Evolutionary conservation across 345 rosid species (phyloP).

Genomic region (Salix koriyanagi): DNA sequence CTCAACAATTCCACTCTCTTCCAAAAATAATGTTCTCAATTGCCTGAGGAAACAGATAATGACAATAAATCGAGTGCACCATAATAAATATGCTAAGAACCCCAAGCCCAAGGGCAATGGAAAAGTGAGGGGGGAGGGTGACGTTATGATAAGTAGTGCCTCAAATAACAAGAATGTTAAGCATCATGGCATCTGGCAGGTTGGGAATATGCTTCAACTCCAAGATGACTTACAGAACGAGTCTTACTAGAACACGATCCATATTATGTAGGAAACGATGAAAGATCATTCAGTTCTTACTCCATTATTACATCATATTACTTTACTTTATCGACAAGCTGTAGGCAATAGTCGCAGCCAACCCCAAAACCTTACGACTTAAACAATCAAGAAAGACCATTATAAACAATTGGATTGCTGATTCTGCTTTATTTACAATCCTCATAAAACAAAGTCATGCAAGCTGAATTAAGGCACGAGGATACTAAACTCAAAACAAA

Average conservation of each 20-base stretch:
- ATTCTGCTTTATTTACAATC: neutral
- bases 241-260: neutral
- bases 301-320: neutral
- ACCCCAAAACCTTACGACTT: neutral
- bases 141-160: neutral
- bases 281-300: neutral
- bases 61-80: constrained; percentile 1
- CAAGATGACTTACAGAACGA: too few relatives aligned
- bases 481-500: neutral
- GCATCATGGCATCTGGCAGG: neutral
- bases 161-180: neutral
- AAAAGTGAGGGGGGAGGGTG: neutral
- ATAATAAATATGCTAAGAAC: neutral
- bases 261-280: neutral
- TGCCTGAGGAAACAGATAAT: constrained; percentile 44
- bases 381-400: neutral
- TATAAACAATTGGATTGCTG: neutral
- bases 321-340: neutral
- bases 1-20: constrained; percentile 67
- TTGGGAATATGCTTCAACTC: neutral
- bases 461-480: neutral
- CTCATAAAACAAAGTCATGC: neutral
- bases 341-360: neutral
- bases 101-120: neutral
- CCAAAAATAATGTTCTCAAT: constrained; percentile 67